A percentile compares a stretch with the other conserved stretches of the same genome.
phyloP scores from a whole-genome alignment of 1,284 basidiomycete species.

The Golubevia sp. region DNA sequence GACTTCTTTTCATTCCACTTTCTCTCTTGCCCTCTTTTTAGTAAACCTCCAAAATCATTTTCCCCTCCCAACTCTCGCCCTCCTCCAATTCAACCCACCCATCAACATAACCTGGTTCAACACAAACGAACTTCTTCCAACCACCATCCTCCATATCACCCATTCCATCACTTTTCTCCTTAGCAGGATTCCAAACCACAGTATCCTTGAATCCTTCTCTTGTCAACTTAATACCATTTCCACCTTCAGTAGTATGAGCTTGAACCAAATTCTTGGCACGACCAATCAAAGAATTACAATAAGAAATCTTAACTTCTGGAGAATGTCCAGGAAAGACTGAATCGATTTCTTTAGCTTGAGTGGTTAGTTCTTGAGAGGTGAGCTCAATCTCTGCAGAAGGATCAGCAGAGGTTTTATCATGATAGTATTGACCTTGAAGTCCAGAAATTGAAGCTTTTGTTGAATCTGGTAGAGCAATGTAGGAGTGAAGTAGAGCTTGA shows the following conservation, averaged over 20 bases:
- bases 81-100: conserved; percentile 46
- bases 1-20: no score
- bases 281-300: no score
- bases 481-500: conserved; percentile 63
- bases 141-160: conserved; percentile 60
- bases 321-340: conserved; percentile 16
- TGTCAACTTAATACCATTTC: conserved; percentile 1
- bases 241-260: no score
- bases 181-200: conserved; percentile 63
- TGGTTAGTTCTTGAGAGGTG: conserved; percentile 14
- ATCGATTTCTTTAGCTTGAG: conserved; percentile 26
- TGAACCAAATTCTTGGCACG: no score
- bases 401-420: conserved; percentile 31
- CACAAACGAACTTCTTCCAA: conserved; percentile 59
- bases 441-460: conserved; percentile 27
- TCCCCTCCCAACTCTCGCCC: conserved; percentile 48
- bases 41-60: no score
- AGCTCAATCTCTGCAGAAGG: conserved; percentile 12
- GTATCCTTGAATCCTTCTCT: no score
- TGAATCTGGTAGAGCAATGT: conserved; percentile 52
- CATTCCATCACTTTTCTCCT: conserved; percentile 52
- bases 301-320: conserved; percentile 3
- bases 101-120: conserved; percentile 60
- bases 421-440: conserved; percentile 26
- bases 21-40: no score